These are phyloP conservation scores for Colletotrichum trifolii DNA, from an alignment of 2,329 filamentous ascomycete genomes.

Conservation along the genomic window DNA sequence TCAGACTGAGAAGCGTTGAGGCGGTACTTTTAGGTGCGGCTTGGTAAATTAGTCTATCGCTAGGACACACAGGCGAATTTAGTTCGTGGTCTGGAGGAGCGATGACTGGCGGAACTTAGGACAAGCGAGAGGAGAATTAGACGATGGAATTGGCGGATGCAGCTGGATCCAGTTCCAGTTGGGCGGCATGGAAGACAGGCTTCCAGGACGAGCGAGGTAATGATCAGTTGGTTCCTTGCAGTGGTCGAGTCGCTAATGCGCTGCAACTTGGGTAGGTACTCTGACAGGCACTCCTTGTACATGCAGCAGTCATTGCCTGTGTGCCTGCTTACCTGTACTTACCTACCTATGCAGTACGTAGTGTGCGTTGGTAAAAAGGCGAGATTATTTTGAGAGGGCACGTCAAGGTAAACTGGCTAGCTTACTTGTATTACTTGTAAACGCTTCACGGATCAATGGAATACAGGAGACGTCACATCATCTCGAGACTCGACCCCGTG, in stretches of 20 bases:
- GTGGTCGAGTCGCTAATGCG: constrained; percentile 5
- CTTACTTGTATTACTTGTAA: neutral
- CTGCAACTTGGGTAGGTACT: constrained; percentile 5
- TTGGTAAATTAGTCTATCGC: constrained; percentile 22
- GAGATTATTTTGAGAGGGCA: constrained; percentile 15
- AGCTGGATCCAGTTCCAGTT: constrained; percentile 16
- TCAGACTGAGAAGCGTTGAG: neutral
- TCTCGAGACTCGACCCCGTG: constrained; percentile 4
- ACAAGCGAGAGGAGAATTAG: neutral
- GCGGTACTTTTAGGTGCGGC: constrained; percentile 11
- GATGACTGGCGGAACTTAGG: constrained; percentile 9
- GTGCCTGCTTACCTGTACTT: too few relatives aligned
- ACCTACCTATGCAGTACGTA: neutral
- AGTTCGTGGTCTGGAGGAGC: constrained; percentile 9
- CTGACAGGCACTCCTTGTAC: neutral
- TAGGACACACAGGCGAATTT: constrained; percentile 23
- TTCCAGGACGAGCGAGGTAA: neutral
- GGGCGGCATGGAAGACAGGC: constrained; percentile 19
- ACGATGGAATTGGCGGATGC: constrained; percentile 18
- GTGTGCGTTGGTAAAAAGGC: neutral
- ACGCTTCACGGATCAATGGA: constrained; percentile 5
- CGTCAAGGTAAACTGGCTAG: constrained; percentile 9
- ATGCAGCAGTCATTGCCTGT: too few relatives aligned
- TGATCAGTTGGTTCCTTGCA: constrained; percentile 24
- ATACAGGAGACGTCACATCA: constrained; percentile 28